Evolutionary conservation across 495 filamentous ascomycete genomes (phyloP).

Genomic region (Bacidia gigantensis): DNA sequence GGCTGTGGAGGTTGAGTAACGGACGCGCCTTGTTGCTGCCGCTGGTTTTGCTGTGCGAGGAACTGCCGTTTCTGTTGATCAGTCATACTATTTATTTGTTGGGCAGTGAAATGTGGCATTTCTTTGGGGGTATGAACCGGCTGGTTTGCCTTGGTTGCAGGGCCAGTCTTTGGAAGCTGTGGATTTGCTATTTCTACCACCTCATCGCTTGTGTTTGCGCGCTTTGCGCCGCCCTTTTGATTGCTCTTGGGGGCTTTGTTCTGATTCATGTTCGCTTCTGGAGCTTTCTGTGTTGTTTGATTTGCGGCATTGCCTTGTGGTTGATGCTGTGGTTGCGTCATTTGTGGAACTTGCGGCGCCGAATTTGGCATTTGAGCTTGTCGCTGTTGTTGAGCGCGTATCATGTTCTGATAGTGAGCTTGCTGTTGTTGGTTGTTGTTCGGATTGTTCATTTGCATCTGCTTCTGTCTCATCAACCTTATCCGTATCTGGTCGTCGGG

Average conservation of each 20-base stretch:
- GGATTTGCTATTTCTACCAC: slow-evolving; percentile 40
- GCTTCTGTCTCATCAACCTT: slow-evolving; percentile 27
- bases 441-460: slow-evolving; percentile 6
- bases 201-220: slow-evolving; percentile 48
- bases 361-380: background rate
- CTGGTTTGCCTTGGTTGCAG: slow-evolving; percentile 18
- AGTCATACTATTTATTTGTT: slow-evolving; percentile 5
- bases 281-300: background rate
- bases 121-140: background rate
- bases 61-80: slow-evolving; percentile 9
- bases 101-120: slow-evolving; percentile 1
- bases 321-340: slow-evolving; percentile 2
- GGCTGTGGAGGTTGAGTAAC: slow-evolving; percentile 17
- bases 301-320: background rate
- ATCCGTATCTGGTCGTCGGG: slow-evolving; percentile 43
- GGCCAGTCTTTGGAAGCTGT: slow-evolving; percentile 16
- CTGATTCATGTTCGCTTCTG: background rate
- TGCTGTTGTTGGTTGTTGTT: slow-evolving; percentile 6
- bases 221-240: slow-evolving; percentile 29
- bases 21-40: slow-evolving; percentile 8
- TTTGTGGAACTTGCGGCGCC: slow-evolving; percentile 4
- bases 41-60: slow-evolving; percentile 17
- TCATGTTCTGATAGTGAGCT: background rate
- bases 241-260: background rate
- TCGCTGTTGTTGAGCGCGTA: slow-evolving; percentile 7